Conservation (phyloP, 2,329 filamentous ascomycete species). For the Keithomyces neogunnii region DNA sequence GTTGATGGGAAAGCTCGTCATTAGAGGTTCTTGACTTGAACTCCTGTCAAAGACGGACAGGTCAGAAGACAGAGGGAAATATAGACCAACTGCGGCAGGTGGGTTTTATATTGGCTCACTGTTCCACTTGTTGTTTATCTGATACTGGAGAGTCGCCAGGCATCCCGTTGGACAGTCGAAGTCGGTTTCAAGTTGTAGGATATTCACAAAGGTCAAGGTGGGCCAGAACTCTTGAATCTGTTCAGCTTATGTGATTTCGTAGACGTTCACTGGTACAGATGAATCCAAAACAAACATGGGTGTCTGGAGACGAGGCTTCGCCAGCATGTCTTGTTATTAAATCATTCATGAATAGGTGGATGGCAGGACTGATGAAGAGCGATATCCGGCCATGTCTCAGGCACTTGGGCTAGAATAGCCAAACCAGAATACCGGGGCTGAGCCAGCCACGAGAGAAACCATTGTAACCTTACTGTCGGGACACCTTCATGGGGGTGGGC, state of each 20-base stretch:
- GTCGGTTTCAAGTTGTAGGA: not conserved
- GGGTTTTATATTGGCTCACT: not conserved
- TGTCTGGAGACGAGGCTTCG: not conserved
- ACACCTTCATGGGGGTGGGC: not conserved
- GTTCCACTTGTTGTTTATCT: not conserved
- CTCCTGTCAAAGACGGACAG: not conserved
- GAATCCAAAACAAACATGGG: not conserved
- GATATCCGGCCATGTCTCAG: not conserved
- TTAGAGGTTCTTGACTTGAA: slow-evolving; percentile 5
- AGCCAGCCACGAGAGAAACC: slow-evolving; percentile 7
- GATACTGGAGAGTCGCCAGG: not conserved
- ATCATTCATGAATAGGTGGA: not conserved
- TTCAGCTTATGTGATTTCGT: not conserved
- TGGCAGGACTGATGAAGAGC: slow-evolving; percentile 1
- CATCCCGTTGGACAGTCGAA: not conserved
- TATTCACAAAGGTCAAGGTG: no score
- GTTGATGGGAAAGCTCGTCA: slow-evolving; percentile 9
- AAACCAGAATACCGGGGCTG: slow-evolving; percentile 1
- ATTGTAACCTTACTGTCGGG: slow-evolving; percentile 3
- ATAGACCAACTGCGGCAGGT: not conserved
- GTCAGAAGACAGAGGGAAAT: not conserved
- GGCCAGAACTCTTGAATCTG: no score
- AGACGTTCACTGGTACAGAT: not conserved
- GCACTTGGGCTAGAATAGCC: not conserved
- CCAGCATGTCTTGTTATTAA: slow-evolving; percentile 1